Evolutionary conservation across 202 grass and related monocot species (phyloP), one percentile per base, ranked within the genome.

Genomic region (Carex arenaria): DNA sequence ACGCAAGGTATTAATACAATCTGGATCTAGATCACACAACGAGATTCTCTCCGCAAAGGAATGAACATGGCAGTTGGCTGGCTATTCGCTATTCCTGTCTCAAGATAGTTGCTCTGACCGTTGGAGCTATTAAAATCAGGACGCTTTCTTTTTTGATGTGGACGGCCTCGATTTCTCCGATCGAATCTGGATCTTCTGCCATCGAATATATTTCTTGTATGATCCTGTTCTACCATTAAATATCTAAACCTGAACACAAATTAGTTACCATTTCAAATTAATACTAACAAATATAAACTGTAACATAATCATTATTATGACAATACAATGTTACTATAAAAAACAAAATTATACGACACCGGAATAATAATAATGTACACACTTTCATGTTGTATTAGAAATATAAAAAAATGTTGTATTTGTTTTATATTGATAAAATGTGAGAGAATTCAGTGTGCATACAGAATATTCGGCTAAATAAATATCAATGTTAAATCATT

Each of bases 11-110:
- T 54, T 19, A 6, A 56, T 56, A 31, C 51, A 56, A 76, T 76
- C 72, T 76, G 72, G 51, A 76, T 76, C 78, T 76, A 72, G 52
- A 23, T 13, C 15, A 74, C 22, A 52, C 68, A 42, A 23, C 83
- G 78, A 65, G 79, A 69, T 80, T 61, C 74, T 4, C 85, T 42
- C 69, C 4, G 22, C 32, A 66, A 47, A 77, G 3, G 18, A 72
- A 18, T 9, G 63, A 5, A 43, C 53, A 85, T 83, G 68, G 69
- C 87, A 85, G 87, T 86, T 92, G 86, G 85, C 87, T 85, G 68
- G 69, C 87, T 82, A 83, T 82, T 91, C 82, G 84, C 87, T 85
- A 83, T 90, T 94, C 83, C 85, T 72, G 85, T 62, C 87, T 34
- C 28, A 20, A 26, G 15, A 28, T 68, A 3, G 66, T 55, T 18